A percentile compares a stretch with the other conserved stretches of the same genome.
Conservation (phyloP, 2,329 filamentous ascomycete species). For the Zelopaecilomyces penicillatus region DNA sequence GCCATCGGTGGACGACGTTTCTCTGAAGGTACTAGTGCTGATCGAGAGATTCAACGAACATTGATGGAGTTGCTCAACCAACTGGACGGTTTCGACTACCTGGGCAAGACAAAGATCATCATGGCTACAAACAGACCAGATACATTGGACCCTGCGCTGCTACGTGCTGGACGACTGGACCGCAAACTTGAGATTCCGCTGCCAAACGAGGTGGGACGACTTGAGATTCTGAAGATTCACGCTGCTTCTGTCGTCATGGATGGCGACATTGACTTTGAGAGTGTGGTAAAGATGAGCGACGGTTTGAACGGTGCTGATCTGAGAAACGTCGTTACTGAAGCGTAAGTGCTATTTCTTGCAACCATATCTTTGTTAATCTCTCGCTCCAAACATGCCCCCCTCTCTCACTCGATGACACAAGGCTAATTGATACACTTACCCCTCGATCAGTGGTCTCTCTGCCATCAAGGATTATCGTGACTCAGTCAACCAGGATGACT, state of each 20-base stretch:
- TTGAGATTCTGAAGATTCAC: constrained; percentile 99
- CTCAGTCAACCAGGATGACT: constrained; percentile 94
- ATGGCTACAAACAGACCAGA: constrained; percentile 99
- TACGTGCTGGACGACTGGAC: constrained; percentile 88
- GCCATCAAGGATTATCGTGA: constrained; percentile 98
- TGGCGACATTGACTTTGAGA: constrained; percentile 97
- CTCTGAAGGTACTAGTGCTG: constrained; percentile 92
- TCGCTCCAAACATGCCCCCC: too few species aligned
- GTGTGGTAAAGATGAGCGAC: constrained; percentile 99
- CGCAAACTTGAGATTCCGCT: constrained; percentile 97
- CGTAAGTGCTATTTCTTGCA: constrained; percentile 51
- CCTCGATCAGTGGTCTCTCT: constrained; percentile 65
- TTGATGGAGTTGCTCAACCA: constrained; percentile 99
- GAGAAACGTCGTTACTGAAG: constrained; percentile 95
- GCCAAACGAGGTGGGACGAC: constrained; percentile 89
- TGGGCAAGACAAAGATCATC: constrained; percentile 99
- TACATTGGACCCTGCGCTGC: constrained; percentile 84
- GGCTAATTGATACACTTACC: too few species aligned
- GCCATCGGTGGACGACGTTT: constrained; percentile 95
- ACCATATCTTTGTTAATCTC: too few species aligned
- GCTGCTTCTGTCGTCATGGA: constrained; percentile 77
- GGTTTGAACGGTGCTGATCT: constrained; percentile 95
- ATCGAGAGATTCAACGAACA: constrained; percentile 96
- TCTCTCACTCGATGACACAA: too few species aligned
- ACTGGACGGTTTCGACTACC: constrained; percentile 96